phyloP scores from a whole-genome alignment of 257 asterid genomes.

The Primulina tabacum region DNA sequence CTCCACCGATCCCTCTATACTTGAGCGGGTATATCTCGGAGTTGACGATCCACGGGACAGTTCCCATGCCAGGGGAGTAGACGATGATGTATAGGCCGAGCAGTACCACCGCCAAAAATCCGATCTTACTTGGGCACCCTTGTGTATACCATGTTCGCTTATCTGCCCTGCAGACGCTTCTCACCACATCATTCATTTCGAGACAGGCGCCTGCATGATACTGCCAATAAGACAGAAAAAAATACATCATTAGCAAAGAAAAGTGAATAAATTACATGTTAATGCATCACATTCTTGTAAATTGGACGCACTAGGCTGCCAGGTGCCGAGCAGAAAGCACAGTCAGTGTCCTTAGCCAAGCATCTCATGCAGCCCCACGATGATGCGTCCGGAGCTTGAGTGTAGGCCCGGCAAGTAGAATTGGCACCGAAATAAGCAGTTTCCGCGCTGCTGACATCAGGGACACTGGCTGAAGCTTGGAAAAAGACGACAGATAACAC shows the following conservation, averaged over 20 bases:
- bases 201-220: not conserved
- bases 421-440: slow-evolving; percentile 19
- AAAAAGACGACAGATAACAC: slow-evolving; percentile 27
- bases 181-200: slow-evolving; percentile 9
- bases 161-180: slow-evolving; percentile 34
- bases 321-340: slow-evolving; percentile 21
- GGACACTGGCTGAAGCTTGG: slow-evolving; percentile 20
- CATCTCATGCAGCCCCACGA: slow-evolving; percentile 27
- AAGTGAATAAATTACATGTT: not conserved
- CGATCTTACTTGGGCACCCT: slow-evolving; percentile 61
- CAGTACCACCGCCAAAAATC: slow-evolving; percentile 50
- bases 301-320: slow-evolving; percentile 6
- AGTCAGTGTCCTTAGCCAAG: slow-evolving; percentile 19
- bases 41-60: slow-evolving; percentile 69
- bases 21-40: slow-evolving; percentile 63
- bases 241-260: not conserved
- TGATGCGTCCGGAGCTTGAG: slow-evolving; percentile 12
- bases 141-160: slow-evolving; percentile 48
- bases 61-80: slow-evolving; percentile 72
- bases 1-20: slow-evolving; percentile 69
- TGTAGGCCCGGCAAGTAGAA: slow-evolving; percentile 13
- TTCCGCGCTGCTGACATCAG: slow-evolving; percentile 5
- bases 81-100: slow-evolving; percentile 52
- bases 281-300: not conserved
- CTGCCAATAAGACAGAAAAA: not conserved